Base-by-base conservation (phyloP, 805 yeast genomes). In the Candida tammaniensis region DNA sequence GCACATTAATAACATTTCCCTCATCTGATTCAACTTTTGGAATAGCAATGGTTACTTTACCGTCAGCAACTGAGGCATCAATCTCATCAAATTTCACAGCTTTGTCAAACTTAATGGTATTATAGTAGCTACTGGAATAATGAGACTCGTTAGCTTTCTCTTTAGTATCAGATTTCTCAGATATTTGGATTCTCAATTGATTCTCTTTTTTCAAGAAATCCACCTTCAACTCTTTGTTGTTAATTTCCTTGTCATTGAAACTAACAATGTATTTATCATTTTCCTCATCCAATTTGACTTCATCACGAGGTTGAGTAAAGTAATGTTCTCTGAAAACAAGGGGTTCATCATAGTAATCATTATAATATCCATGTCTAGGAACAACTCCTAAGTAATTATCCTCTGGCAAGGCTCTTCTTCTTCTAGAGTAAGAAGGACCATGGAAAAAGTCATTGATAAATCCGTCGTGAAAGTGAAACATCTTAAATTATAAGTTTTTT, bases 191-290 rank as follows among this genome's bases (percentile, higher is more conserved):
- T 28, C 30, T 31, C 31, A 55, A 39, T 33, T 42, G 44, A 27
- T 55, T 53, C 26, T 49, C 49, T 13, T 42, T 36, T 38, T 48
- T 52, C 21, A 39, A 39, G 38, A 38, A 53, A 19, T 55, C 54
- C 31, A 54, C 47, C 19, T 43, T 46, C 13, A 53, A 39, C 27
- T 47, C 46, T 26, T 48, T 46, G 24, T 42, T 38, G 4, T 36
- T 24, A 11, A 49, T 40, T n/a, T 44, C 35, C 16, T 35, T 40
- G 17, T 39, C 37, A 24, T 35, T 30, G 27, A 39, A 39, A 7
- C 38, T 43, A 20, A 55, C 48, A n/a, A 51, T 12, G 36, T 55
- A 55, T 30, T 48, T 43, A 27, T 49, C 52, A 12, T 43, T 23
- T 29, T 47, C 49, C 34, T 55, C 61, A 10, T 42, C 40, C 26